Percentiles rank a stretch among this genome's conserved stretches.
These are phyloP conservation scores for Trichoderma gamsii DNA, from an alignment of 495 filamentous ascomycete species.

Conservation along the genomic window DNA sequence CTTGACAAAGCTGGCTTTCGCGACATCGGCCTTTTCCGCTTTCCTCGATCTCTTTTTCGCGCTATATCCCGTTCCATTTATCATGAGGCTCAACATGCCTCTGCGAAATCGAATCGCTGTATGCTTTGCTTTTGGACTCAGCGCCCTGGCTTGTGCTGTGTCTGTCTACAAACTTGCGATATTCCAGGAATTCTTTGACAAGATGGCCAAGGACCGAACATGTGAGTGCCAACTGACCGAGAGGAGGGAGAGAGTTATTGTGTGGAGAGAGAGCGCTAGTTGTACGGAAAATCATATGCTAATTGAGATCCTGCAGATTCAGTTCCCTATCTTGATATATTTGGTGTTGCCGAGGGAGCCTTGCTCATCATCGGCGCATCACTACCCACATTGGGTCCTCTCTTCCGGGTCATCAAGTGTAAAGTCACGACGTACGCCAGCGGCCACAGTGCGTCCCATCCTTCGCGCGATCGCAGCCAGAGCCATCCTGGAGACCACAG, in stretches of 20 bases:
- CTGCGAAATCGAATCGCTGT: slow-evolving; percentile 23
- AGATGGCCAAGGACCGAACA: slow-evolving; percentile 22
- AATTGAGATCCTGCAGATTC: slow-evolving; percentile 18
- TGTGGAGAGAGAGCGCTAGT: background rate
- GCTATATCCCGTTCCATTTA: slow-evolving; percentile 26
- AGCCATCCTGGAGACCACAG: slow-evolving; percentile 17
- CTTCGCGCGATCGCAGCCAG: slow-evolving; percentile 17
- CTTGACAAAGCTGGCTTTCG: slow-evolving; percentile 22
- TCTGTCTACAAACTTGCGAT: slow-evolving; percentile 24
- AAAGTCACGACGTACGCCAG: slow-evolving; percentile 22
- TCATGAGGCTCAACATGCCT: slow-evolving; percentile 28
- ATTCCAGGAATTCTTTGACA: slow-evolving; percentile 20
- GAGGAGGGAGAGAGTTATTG: background rate
- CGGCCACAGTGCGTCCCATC: slow-evolving; percentile 17
- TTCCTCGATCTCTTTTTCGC: slow-evolving; percentile 30
- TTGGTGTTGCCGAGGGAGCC: slow-evolving; percentile 26
- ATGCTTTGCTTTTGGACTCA: slow-evolving; percentile 23
- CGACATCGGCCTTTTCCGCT: slow-evolving; percentile 25
- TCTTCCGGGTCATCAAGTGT: slow-evolving; percentile 22
- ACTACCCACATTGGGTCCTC: slow-evolving; percentile 25
- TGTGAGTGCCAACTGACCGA: slow-evolving; percentile 22
- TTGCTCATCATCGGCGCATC: slow-evolving; percentile 28
- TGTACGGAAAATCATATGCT: background rate
- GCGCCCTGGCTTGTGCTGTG: slow-evolving; percentile 22
- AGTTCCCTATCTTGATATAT: slow-evolving; percentile 26